Conservation (phyloP, 2,329 filamentous ascomycete species). For the Alternaria dauci region DNA sequence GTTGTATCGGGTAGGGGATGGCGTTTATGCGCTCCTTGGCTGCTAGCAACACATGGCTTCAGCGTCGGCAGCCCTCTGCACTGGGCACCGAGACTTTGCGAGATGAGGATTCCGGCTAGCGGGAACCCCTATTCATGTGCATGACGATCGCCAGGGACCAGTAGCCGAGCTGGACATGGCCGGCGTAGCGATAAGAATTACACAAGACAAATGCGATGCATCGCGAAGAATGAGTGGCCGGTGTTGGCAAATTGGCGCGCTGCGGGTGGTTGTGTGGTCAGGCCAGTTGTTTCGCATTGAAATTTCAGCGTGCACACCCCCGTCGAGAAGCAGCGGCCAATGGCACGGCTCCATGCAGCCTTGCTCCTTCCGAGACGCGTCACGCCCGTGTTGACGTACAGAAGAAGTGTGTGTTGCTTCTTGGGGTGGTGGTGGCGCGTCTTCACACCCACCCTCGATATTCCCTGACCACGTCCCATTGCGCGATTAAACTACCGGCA, state of each 20-base stretch:
- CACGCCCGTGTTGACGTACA: background rate
- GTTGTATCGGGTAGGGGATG: constrained; percentile 15
- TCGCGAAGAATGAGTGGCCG: background rate
- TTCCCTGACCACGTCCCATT: background rate
- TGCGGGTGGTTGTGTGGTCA: constrained; percentile 6
- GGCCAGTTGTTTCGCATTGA: constrained; percentile 16
- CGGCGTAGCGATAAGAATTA: background rate
- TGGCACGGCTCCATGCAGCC: background rate
- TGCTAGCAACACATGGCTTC: constrained; percentile 9
- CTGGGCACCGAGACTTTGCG: constrained; percentile 14
- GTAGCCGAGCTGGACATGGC: constrained; percentile 7
- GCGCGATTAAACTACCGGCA: constrained; percentile 2
- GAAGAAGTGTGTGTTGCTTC: background rate
- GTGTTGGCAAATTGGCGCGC: constrained; percentile 9
- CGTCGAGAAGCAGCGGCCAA: constrained; percentile 12
- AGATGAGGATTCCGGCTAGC: constrained; percentile 23
- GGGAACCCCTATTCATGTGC: constrained; percentile 15
- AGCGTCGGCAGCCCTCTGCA: constrained; percentile 15
- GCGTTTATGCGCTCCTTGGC: constrained; percentile 22
- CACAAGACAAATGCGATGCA: background rate
- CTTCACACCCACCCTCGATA: background rate
- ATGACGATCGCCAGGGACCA: constrained; percentile 1
- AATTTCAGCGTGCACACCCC: constrained; percentile 9
- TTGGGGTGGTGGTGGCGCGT: background rate
- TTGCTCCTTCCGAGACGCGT: constrained; percentile 2